Conservation (phyloP, 2,329 filamentous ascomycete species). For the Stemphylium beticola region DNA sequence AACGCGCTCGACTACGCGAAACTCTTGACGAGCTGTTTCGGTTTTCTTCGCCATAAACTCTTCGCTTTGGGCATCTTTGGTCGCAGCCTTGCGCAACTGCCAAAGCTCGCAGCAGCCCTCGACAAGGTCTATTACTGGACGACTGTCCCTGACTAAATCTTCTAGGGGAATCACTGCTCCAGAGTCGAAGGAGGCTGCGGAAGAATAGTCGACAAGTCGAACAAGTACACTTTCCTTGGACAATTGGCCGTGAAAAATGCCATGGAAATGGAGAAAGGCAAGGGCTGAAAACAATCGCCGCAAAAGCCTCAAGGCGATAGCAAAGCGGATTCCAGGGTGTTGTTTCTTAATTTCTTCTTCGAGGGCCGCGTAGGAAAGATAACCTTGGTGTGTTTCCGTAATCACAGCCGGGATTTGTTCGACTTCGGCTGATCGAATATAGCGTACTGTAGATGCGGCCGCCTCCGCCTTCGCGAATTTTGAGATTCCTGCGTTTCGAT, state of each 20-base stretch:
- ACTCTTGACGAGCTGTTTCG: conserved; percentile 8
- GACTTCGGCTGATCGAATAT: conserved; percentile 10
- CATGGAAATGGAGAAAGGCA: conserved; percentile 20
- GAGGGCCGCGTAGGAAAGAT: conserved; percentile 11
- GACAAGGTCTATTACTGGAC: conserved; percentile 18
- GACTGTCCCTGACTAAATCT: conserved; percentile 15
- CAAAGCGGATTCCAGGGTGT: conserved; percentile 21
- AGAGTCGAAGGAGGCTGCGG: not conserved
- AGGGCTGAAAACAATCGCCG: conserved; percentile 23
- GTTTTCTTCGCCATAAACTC: conserved; percentile 9
- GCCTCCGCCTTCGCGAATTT: conserved; percentile 14
- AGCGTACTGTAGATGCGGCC: conserved; percentile 20
- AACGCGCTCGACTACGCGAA: conserved; percentile 14
- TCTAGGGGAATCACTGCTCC: conserved; percentile 9
- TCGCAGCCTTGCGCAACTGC: conserved; percentile 20
- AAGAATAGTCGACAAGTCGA: conserved; percentile 23
- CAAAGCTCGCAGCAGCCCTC: conserved; percentile 28
- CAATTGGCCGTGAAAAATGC: conserved; percentile 18
- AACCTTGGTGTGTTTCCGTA: conserved; percentile 20
- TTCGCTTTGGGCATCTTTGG: conserved; percentile 6
- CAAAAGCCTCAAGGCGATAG: conserved; percentile 19
- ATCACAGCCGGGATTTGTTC: conserved; percentile 19
- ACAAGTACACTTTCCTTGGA: conserved; percentile 18
- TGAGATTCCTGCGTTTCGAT: conserved; percentile 19
- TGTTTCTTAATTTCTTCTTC: conserved; percentile 5